Conservation (phyloP, 108 stramenopile species). For the Bacterosira constricta region DNA sequence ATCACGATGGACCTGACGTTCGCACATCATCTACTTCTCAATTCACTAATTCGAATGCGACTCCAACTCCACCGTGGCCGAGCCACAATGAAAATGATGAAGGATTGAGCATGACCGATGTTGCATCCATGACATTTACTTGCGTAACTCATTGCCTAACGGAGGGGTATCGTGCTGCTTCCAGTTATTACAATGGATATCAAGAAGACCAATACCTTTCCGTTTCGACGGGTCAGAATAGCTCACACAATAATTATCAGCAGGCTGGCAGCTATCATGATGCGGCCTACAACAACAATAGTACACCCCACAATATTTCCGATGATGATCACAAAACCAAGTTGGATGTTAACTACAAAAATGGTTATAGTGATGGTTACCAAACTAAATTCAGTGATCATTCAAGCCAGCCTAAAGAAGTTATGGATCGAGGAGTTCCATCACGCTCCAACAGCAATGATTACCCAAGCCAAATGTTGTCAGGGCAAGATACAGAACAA, state of each 20-base stretch:
- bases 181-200: conserved; percentile 19
- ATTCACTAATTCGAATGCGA: neutral
- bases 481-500: neutral
- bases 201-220: neutral
- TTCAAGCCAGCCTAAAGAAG: neutral
- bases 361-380: neutral
- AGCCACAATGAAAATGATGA: neutral
- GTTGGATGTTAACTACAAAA: neutral
- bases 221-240: neutral
- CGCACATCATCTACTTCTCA: neutral
- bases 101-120: conserved; percentile 13
- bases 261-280: conserved; percentile 10
- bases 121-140: conserved; percentile 31
- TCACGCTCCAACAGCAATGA: neutral
- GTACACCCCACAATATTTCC: too few species aligned
- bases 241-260: neutral
- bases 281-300: too few species aligned
- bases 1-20: conserved; percentile 10
- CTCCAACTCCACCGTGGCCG: neutral
- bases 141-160: conserved; percentile 35
- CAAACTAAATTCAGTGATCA: neutral
- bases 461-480: too few species aligned
- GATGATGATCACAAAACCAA: too few species aligned
- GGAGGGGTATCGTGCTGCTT: conserved; percentile 42
- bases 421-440: neutral